Evolutionary conservation across 768 basidiomycete genomes (phyloP).

Genomic region (Mycena galopus): DNA sequence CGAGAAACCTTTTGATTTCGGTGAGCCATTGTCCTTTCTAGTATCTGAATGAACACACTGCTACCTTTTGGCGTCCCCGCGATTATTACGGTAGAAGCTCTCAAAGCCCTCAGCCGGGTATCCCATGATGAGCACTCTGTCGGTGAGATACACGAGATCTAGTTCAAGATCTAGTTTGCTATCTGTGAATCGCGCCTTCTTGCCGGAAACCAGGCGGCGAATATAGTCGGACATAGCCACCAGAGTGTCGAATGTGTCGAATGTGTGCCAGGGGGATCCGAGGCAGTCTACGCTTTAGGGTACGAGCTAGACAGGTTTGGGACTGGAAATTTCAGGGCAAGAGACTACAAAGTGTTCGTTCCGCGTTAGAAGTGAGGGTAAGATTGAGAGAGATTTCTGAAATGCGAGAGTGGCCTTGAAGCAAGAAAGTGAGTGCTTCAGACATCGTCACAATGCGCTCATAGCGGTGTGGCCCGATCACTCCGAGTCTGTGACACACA

Average conservation of each 20-base stretch:
- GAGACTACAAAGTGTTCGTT: no score
- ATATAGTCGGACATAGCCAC: constrained; percentile 71
- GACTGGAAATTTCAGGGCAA: no score
- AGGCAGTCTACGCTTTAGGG: no score
- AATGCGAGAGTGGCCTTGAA: no score
- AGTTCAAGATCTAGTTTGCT: constrained; percentile 66
- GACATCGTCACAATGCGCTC: not conserved
- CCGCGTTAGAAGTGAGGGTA: no score
- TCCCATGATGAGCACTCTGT: constrained; percentile 84
- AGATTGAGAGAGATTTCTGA: no score
- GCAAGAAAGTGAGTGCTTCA: not conserved
- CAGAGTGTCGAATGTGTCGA: no score
- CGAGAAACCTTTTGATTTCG: constrained; percentile 63
- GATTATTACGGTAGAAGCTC: constrained; percentile 82
- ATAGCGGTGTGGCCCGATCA: no score
- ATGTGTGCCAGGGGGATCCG: no score
- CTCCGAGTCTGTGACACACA: no score
- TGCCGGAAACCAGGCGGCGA: constrained; percentile 83
- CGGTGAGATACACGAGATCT: constrained; percentile 81
- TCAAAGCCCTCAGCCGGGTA: constrained; percentile 88
- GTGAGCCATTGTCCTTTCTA: not conserved
- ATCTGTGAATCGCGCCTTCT: constrained; percentile 84
- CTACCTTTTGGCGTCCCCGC: constrained; percentile 73
- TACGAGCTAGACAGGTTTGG: no score
- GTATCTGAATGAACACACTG: not conserved